phyloP scores from a whole-genome alignment of 2,329 filamentous ascomycete species.

The Magnaporthales sp. region DNA sequence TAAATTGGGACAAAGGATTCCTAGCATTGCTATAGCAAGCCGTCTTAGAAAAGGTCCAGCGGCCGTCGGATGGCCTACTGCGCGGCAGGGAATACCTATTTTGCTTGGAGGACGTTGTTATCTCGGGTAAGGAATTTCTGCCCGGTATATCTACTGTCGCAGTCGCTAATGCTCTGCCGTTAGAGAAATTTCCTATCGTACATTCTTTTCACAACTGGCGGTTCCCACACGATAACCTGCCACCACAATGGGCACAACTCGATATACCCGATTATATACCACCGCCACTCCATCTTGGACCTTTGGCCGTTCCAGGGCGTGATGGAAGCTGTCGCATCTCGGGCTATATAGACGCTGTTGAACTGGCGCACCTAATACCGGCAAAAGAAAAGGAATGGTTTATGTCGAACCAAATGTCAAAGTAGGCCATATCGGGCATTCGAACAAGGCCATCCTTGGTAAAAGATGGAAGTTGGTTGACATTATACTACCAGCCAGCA shows the following conservation, averaged over 20 bases:
- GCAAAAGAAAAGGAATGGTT: not conserved
- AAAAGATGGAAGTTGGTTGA: not conserved
- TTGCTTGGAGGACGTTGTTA: too few relatives aligned
- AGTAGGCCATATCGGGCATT: not conserved
- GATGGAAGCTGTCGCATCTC: not conserved
- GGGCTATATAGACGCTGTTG: not conserved
- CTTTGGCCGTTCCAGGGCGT: not conserved
- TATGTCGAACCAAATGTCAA: not conserved
- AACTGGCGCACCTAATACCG: not conserved
- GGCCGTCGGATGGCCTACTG: too few relatives aligned
- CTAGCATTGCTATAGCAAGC: too few relatives aligned
- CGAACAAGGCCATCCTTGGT: too few relatives aligned
- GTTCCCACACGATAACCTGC: not conserved
- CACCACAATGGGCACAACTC: not conserved
- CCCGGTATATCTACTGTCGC: too few relatives aligned
- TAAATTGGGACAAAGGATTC: too few relatives aligned
- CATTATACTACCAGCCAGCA: not conserved
- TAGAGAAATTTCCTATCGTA: not conserved
- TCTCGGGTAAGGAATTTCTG: too few relatives aligned
- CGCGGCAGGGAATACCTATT: too few relatives aligned
- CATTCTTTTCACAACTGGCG: not conserved
- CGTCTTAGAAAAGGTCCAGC: too few relatives aligned
- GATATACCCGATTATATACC: not conserved
- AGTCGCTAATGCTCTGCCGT: too few relatives aligned
- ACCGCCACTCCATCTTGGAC: not conserved